Conservation (phyloP, 1,284 basidiomycete genomes). For the Ceratorhiza oryzae-sativae region DNA sequence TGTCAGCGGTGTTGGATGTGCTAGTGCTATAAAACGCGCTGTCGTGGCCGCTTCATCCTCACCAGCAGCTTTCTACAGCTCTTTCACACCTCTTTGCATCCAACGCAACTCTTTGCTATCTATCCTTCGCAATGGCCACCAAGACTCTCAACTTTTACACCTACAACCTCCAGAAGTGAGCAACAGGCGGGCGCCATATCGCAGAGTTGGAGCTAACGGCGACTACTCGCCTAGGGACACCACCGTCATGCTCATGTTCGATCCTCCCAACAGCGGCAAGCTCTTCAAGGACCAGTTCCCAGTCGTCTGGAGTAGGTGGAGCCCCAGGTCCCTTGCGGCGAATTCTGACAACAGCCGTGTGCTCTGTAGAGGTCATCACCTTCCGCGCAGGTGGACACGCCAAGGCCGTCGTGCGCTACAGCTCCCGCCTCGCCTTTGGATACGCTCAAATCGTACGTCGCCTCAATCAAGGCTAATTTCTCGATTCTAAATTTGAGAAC, state of each 20-base stretch:
- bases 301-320: conserved; percentile 22
- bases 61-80: too few species aligned
- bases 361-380: conserved; percentile 12
- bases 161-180: conserved; percentile 17
- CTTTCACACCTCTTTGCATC: too few species aligned
- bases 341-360: too few species aligned
- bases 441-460: conserved; percentile 16
- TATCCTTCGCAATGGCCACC: too few species aligned
- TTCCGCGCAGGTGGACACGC: conserved; percentile 24
- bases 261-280: conserved; percentile 4
- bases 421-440: conserved; percentile 15
- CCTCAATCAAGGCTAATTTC: not conserved
- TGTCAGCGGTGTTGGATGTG: too few species aligned
- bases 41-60: too few species aligned
- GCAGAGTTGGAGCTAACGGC: too few species aligned
- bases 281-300: conserved; percentile 27
- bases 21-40: too few species aligned
- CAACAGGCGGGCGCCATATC: too few species aligned
- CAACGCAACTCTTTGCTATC: too few species aligned
- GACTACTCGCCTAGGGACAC: too few species aligned
- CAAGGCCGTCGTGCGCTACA: conserved; percentile 5
- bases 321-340: not conserved
- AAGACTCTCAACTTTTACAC: too few species aligned
- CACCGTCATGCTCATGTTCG: conserved; percentile 31
- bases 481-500: not conserved